Percentiles rank a stretch among this genome's conserved stretches.
Conservation (phyloP, 768 basidiomycete genomes). For the Clitopilus hobsonii region DNA sequence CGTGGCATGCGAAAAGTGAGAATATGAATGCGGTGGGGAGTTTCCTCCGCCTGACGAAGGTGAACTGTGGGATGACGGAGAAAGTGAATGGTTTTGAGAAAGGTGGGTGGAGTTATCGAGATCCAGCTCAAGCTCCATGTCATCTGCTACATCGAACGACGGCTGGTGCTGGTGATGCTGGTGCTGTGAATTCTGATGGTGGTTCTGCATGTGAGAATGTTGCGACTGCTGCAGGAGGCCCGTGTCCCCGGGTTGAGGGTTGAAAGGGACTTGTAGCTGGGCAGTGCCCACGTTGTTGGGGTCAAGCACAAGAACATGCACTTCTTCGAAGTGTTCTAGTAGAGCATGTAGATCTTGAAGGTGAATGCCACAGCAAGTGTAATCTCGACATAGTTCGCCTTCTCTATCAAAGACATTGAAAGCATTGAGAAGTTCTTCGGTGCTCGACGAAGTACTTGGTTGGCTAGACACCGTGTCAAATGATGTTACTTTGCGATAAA, state of each 20-base stretch:
- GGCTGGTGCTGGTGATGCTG: constrained; percentile 30
- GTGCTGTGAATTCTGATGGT: constrained; percentile 22
- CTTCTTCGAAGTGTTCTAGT: constrained; percentile 89
- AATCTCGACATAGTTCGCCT: constrained; percentile 81
- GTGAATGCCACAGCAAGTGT: constrained; percentile 81
- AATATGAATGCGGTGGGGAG: constrained; percentile 26
- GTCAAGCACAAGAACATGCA: constrained; percentile 74
- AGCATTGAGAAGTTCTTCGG: constrained; percentile 49
- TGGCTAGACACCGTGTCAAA: not conserved
- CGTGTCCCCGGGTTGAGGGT: constrained; percentile 25
- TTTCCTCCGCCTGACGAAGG: constrained; percentile 39
- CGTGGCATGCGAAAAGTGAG: constrained; percentile 18
- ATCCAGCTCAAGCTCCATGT: constrained; percentile 80
- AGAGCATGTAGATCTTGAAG: constrained; percentile 75
- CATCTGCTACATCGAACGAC: constrained; percentile 62
- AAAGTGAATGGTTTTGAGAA: constrained; percentile 18
- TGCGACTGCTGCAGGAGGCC: constrained; percentile 12
- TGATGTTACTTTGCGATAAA: not conserved
- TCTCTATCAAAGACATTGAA: constrained; percentile 63
- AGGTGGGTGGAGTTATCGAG: constrained; percentile 29
- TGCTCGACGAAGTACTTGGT: not conserved
- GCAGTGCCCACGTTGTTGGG: constrained; percentile 25
- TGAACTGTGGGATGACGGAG: constrained; percentile 26
- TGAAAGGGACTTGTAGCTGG: constrained; percentile 42
- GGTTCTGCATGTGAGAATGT: constrained; percentile 17